A percentile compares a stretch with the other conserved stretches of the same genome.
Conservation (phyloP, 2,329 filamentous ascomycete genomes). For the Magnaporthiopsis rhizophila region DNA sequence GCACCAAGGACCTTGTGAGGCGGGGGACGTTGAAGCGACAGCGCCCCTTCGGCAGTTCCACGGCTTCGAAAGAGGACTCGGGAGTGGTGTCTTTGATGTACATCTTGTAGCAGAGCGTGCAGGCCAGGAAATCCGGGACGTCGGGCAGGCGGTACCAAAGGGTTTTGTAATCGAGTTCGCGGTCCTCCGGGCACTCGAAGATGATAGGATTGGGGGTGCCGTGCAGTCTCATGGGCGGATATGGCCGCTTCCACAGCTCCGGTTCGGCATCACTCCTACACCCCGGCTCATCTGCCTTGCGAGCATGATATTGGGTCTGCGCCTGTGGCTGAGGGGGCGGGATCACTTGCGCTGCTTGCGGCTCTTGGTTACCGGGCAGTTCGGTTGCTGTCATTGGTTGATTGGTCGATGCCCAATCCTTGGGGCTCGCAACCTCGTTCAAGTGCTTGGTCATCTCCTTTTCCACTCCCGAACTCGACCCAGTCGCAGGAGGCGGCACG, state of each 20-base stretch:
- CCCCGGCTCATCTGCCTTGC: too few relatives aligned
- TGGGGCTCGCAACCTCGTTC: too few relatives aligned
- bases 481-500: background rate
- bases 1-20: background rate
- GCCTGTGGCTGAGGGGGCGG: too few relatives aligned
- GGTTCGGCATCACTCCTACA: background rate
- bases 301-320: too few relatives aligned
- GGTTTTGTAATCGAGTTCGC: background rate
- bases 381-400: too few relatives aligned
- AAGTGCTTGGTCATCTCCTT: background rate
- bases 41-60: background rate
- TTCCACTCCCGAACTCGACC: too few relatives aligned
- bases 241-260: background rate
- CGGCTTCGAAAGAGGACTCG: background rate
- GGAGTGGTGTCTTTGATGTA: background rate
- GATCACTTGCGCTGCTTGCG: too few relatives aligned
- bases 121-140: background rate
- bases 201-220: background rate
- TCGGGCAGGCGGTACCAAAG: slow-evolving; percentile 1
- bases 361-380: too few relatives aligned
- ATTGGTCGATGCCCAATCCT: too few relatives aligned
- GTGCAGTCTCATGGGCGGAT: background rate
- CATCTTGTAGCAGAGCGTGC: slow-evolving; percentile 1
- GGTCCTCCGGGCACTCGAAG: background rate
- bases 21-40: slow-evolving; percentile 1